Percentiles rank a stretch among this genome's conserved stretches.
Evolutionary conservation across 805 yeast species (phyloP).

Genomic region (Kazachstania kunashirensis): DNA sequence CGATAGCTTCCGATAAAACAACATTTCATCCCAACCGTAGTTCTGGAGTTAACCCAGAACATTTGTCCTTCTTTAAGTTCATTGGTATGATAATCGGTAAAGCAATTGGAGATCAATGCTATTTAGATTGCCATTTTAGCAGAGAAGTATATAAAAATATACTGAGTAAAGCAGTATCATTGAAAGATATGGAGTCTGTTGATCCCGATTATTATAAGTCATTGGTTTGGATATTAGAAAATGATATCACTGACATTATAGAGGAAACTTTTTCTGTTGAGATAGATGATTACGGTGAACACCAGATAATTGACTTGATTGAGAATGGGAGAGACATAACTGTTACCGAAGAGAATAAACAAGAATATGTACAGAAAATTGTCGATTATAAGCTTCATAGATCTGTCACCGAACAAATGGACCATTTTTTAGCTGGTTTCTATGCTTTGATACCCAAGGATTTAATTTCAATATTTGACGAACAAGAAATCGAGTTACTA

Average conservation of each 20-base stretch:
- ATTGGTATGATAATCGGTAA: slow-evolving; percentile 91
- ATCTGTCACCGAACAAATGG: slow-evolving; percentile 81
- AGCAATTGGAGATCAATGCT: slow-evolving; percentile 79
- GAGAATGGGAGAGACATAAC: slow-evolving; percentile 75
- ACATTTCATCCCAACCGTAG: slow-evolving; percentile 94
- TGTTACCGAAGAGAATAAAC: slow-evolving; percentile 85
- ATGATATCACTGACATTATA: slow-evolving; percentile 90
- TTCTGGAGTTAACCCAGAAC: slow-evolving; percentile 89
- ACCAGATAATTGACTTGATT: slow-evolving; percentile 68
- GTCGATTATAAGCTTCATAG: slow-evolving; percentile 79
- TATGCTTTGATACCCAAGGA: slow-evolving; percentile 83
- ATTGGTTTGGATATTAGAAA: slow-evolving; percentile 89
- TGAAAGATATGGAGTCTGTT: slow-evolving; percentile 88
- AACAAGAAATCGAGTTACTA: slow-evolving; percentile 85
- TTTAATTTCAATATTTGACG: slow-evolving; percentile 79
- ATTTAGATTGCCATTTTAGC: slow-evolving; percentile 88
- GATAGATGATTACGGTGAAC: slow-evolving; percentile 88
- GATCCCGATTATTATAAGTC: slow-evolving; percentile 91
- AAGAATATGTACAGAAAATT: slow-evolving; percentile 74
- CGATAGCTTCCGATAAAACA: slow-evolving; percentile 84
- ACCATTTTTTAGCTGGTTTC: slow-evolving; percentile 76
- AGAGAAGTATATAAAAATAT: slow-evolving; percentile 88
- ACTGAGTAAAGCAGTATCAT: slow-evolving; percentile 66
- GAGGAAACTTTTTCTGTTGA: slow-evolving; percentile 92
- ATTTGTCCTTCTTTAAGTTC: slow-evolving; percentile 83